These are phyloP conservation scores for Tolypocladium album DNA, from an alignment of 2,329 filamentous ascomycete genomes.

Conservation along the genomic window DNA sequence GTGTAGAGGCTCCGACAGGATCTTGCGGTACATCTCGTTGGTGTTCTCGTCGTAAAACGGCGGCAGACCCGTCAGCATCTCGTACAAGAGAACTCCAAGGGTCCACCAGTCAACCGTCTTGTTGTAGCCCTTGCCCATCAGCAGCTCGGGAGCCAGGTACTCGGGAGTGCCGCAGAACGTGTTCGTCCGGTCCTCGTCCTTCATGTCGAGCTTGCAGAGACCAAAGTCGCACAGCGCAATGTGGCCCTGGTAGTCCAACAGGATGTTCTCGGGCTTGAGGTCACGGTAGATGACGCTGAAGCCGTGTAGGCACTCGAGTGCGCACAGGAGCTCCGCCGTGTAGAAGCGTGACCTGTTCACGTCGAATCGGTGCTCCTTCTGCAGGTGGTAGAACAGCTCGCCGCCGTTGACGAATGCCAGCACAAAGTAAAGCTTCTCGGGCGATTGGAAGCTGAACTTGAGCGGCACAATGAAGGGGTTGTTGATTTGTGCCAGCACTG, in stretches of 20 bases:
- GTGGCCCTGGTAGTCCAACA: constrained; percentile 94
- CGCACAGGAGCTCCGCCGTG: constrained; percentile 90
- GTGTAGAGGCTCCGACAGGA: constrained; percentile 87
- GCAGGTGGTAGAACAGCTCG: constrained; percentile 93
- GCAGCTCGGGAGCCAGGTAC: constrained; percentile 87
- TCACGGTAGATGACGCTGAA: constrained; percentile 94
- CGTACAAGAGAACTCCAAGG: constrained; percentile 88
- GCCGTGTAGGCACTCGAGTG: constrained; percentile 89
- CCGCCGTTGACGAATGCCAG: constrained; percentile 96
- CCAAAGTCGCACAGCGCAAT: constrained; percentile 98
- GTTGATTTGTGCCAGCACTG: constrained; percentile 98
- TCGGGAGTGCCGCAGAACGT: constrained; percentile 98
- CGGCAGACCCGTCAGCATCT: constrained; percentile 95
- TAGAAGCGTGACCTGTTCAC: constrained; percentile 96
- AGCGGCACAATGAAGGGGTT: constrained; percentile 98
- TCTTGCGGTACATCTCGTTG: constrained; percentile 99
- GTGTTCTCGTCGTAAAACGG: constrained; percentile 99
- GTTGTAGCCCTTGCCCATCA: constrained; percentile 91
- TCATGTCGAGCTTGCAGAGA: constrained; percentile 97
- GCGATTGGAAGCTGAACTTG: constrained; percentile 98
- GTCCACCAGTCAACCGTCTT: constrained; percentile 99
- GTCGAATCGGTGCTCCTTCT: constrained; percentile 94
- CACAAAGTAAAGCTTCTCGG: constrained; percentile 96
- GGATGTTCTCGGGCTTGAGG: constrained; percentile 78
- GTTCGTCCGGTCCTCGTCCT: constrained; percentile 96